Conservation (phyloP, 2,329 filamentous ascomycete species). For the Cladophialophora yegresii region DNA sequence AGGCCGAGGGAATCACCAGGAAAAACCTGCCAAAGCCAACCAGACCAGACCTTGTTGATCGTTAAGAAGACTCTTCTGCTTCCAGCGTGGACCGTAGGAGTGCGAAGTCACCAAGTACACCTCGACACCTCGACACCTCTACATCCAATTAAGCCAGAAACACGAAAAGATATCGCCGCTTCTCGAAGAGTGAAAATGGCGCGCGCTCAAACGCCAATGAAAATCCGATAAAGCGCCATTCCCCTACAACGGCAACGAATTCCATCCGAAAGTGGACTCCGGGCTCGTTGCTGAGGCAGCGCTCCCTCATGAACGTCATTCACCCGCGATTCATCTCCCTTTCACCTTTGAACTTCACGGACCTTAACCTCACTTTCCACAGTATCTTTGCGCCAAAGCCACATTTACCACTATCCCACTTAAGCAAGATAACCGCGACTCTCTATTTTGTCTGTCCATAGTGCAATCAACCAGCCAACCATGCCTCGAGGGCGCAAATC, state of each 20-base stretch:
- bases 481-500: slow-evolving; percentile 30
- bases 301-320: slow-evolving; percentile 21
- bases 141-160: background rate
- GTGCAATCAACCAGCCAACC: background rate
- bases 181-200: background rate
- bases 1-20: background rate
- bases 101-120: no score
- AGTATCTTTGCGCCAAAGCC: background rate
- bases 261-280: background rate
- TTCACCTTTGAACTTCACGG: background rate
- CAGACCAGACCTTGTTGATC: background rate
- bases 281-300: slow-evolving; percentile 26
- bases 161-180: background rate
- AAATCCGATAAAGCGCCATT: background rate
- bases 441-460: background rate
- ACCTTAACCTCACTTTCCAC: background rate
- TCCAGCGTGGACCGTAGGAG: background rate
- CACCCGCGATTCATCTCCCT: slow-evolving; percentile 6
- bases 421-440: background rate
- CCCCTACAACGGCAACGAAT: background rate
- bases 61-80: background rate
- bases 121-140: no score
- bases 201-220: background rate
- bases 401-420: background rate
- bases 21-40: background rate